Percentiles rank a stretch among this genome's conserved stretches.
Conservation (phyloP, 202 grass and related monocot genomes). For the Zoysia matrella region DNA sequence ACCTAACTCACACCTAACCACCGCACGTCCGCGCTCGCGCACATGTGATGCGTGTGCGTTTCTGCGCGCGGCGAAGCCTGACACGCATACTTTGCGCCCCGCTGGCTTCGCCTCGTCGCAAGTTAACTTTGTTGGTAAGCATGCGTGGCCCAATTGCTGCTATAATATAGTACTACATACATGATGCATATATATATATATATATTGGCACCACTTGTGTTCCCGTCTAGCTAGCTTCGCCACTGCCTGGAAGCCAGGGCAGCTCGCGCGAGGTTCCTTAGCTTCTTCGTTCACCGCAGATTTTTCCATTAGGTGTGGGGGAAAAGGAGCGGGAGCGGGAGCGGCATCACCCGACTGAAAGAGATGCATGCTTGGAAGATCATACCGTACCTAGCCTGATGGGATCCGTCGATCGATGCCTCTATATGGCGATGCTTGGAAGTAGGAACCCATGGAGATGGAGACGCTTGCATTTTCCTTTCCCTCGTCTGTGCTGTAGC, state of each 20-base stretch:
- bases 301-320: constrained; percentile 26
- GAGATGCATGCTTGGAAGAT: constrained; percentile 63
- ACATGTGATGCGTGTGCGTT: no score
- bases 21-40: background rate
- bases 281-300: background rate
- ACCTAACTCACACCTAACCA: constrained; percentile 43
- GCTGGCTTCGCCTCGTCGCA: constrained; percentile 28
- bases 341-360: constrained; percentile 43
- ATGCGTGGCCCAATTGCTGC: constrained; percentile 1
- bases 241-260: background rate
- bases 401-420: constrained; percentile 52
- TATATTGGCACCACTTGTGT: background rate
- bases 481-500: background rate
- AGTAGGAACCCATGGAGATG: background rate
- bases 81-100: constrained; percentile 44
- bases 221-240: background rate
- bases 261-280: background rate
- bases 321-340: background rate
- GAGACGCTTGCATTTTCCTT: constrained; percentile 56
- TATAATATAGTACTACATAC: no score
- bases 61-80: no score
- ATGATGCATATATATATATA: no score
- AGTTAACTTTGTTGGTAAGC: constrained; percentile 49
- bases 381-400: constrained; percentile 68
- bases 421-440: constrained; percentile 49